Conservation (phyloP, 257 asterid genomes). For the Mitragyna speciosa region DNA sequence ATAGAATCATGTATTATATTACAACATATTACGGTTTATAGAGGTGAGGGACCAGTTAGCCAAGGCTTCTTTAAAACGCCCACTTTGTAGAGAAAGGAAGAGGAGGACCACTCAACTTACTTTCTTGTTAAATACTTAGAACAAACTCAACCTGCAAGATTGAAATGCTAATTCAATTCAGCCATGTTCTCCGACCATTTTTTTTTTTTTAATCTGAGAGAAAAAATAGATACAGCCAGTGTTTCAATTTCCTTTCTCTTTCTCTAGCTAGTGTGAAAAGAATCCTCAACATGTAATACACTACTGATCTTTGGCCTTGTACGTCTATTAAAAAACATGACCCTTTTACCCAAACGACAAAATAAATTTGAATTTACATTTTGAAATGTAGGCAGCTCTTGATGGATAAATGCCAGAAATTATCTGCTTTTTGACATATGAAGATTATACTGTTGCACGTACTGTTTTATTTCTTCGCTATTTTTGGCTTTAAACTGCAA, state of each 20-base stretch:
- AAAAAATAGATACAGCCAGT: neutral
- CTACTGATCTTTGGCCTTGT: neutral
- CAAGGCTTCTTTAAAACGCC: slow-evolving; percentile 24
- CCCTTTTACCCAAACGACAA: neutral
- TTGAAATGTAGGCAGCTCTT: neutral
- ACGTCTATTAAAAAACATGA: neutral
- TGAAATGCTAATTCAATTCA: slow-evolving; percentile 4
- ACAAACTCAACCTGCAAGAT: neutral
- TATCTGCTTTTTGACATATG: too few relatives aligned
- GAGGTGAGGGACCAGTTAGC: slow-evolving; percentile 33
- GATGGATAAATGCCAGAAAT: neutral
- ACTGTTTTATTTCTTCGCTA: neutral
- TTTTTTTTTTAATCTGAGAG: neutral
- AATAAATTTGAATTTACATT: neutral
- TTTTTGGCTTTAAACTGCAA: neutral
- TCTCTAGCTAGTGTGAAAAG: neutral
- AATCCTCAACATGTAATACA: neutral
- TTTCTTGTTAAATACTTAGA: neutral
- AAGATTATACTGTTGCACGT: too few relatives aligned
- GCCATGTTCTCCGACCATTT: neutral
- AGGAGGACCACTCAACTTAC: slow-evolving; percentile 34
- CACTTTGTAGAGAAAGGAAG: slow-evolving; percentile 21
- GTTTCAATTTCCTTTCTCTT: neutral
- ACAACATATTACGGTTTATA: neutral
- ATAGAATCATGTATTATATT: neutral